Evolutionary conservation across 345 rosid species (phyloP), one percentile per base, ranked within the genome.

Genomic region (Schrenkiella parvula): DNA sequence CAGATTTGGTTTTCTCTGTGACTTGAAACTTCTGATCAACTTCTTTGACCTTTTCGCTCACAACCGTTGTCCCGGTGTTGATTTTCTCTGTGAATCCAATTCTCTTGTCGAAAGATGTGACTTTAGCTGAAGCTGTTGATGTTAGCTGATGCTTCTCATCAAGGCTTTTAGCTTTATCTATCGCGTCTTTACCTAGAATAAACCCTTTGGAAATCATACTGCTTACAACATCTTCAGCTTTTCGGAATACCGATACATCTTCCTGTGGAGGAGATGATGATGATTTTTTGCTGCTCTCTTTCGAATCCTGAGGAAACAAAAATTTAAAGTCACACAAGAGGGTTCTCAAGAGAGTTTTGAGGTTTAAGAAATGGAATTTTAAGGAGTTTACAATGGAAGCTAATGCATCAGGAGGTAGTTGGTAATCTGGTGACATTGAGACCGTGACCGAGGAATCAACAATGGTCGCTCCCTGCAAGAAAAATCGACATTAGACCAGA

Each of bases 1-100:
- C 97, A 6, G 92, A 85, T 70, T 85, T 93, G 4, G 98, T 88
- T 83, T 89, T 91, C 84, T 85, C 97, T 0, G 93, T 83, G 47
- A 93, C 97, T 81, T 89, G 98, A 72, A 81, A 91, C 74, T 89
- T 93, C 72, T 84, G 84, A 79, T 93, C 98, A 72, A 88, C 96
- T 82, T 89, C 95, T 43, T 91, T 84, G 21, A 91, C 95, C 71
- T 89, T 93, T 78, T 78, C 91, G 15, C 90, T 52, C 29, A 88
- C 87, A 26, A 81, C 85, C 35, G 82, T 29, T 12, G 96, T 86
- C 37, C 95, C 85, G 5, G 83, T 91, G 44, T 73, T 85, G 31
- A 91, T 79, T 82, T 89, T 93, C 66, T 89, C 97, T 0, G 84
- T 91, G 55, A 88, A 64, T 22, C 97, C 91, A 19, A 89, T 84